phyloP scores from a whole-genome alignment of 805 yeast species.

The Teunomyces funiuensis region DNA sequence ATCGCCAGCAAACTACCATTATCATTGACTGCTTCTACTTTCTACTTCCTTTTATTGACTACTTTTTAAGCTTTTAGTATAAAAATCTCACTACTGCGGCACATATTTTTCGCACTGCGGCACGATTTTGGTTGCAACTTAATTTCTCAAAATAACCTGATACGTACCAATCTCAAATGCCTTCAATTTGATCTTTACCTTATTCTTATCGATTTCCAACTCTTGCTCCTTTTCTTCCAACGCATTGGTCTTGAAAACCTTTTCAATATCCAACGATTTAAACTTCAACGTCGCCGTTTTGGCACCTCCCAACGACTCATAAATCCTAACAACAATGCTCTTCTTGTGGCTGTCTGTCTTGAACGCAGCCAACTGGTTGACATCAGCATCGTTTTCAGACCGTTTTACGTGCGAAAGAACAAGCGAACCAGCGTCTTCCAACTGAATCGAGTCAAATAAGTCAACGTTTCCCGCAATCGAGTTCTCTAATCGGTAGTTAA shows the following conservation, averaged over 20 bases:
- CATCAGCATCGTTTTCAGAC: conserved; percentile 76
- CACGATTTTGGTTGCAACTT: not conserved
- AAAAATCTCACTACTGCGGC: not conserved
- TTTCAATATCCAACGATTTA: conserved; percentile 37
- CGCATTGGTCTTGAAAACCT: conserved; percentile 56
- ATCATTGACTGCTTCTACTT: no score
- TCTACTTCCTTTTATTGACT: no score
- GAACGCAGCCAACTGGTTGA: conserved; percentile 46
- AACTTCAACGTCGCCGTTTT: conserved; percentile 53
- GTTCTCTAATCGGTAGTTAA: conserved; percentile 55
- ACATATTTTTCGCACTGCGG: not conserved
- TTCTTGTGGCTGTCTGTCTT: conserved; percentile 37
- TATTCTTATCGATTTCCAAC: conserved; percentile 36
- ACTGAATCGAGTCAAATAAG: conserved; percentile 13
- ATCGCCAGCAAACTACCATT: no score
- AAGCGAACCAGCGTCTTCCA: conserved; percentile 54
- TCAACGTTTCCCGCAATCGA: conserved; percentile 13
- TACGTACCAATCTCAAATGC: conserved; percentile 79
- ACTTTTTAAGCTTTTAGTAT: no score
- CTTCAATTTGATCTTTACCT: conserved; percentile 48
- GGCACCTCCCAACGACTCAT: conserved; percentile 86
- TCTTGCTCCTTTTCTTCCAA: conserved; percentile 51
- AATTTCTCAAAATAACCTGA: conserved; percentile 41
- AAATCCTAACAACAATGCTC: conserved; percentile 69
- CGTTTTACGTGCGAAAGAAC: conserved; percentile 79